phyloP scores from a whole-genome alignment of 78 protist genomes.

The Goniomonas avonlea region DNA sequence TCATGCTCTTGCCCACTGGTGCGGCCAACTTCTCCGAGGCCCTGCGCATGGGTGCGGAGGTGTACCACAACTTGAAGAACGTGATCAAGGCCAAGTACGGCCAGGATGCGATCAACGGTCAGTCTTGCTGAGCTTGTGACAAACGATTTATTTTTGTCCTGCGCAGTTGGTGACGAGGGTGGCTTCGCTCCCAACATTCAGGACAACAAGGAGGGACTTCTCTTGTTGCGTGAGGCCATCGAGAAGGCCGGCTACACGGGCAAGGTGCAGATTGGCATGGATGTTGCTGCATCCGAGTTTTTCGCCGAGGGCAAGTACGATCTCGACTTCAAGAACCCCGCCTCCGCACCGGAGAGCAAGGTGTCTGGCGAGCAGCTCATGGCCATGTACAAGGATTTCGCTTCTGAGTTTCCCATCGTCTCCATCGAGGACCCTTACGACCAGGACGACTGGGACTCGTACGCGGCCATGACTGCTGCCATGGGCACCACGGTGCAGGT shows the following conservation, averaged over 20 bases:
- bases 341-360: not conserved
- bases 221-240: conserved; percentile 83
- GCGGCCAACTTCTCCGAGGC: conserved; percentile 65
- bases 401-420: conserved; percentile 35
- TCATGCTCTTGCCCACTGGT: conserved; percentile 82
- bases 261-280: conserved; percentile 70
- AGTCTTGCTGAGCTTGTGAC: no score
- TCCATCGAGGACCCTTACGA: conserved; percentile 98
- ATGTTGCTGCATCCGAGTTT: conserved; percentile 92
- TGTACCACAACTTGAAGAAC: conserved; percentile 86
- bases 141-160: no score
- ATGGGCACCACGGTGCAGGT: conserved; percentile 58
- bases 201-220: conserved; percentile 86
- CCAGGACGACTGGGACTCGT: conserved; percentile 91
- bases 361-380: not conserved
- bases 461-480: conserved; percentile 48
- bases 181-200: conserved; percentile 87
- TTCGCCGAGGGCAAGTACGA: conserved; percentile 76
- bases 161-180: conserved; percentile 99
- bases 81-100: conserved; percentile 73
- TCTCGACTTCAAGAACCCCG: conserved; percentile 83
- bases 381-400: conserved; percentile 8
- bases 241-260: conserved; percentile 79
- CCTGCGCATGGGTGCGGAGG: conserved; percentile 82
- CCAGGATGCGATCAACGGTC: conserved; percentile 67